phyloP scores from a whole-genome alignment of 257 asterid species.

The Solanum microdontum region DNA sequence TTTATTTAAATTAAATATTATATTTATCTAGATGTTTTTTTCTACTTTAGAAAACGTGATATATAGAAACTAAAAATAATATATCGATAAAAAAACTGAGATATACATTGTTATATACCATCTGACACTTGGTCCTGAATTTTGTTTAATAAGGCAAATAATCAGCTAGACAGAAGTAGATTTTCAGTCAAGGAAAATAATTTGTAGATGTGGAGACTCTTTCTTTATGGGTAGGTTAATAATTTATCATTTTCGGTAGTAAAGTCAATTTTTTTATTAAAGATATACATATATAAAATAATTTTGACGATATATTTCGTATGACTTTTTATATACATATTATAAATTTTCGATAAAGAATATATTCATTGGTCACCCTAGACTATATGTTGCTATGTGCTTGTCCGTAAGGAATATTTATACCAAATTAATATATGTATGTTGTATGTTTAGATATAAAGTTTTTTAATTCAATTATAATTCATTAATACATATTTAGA shows the following conservation, averaged over 20 bases:
- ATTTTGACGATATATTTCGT: too few species aligned
- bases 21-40: neutral
- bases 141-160: neutral
- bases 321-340: too few species aligned
- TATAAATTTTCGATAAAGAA: too few species aligned
- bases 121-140: neutral
- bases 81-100: neutral
- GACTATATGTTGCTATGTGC: too few species aligned
- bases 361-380: fast-evolving
- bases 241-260: neutral
- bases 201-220: neutral
- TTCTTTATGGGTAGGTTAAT: neutral
- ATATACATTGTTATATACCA: neutral
- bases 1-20: neutral
- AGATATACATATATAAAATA: too few species aligned
- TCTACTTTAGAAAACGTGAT: neutral
- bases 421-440: neutral
- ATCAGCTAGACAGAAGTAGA: neutral
- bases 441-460: neutral
- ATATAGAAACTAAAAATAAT: neutral
- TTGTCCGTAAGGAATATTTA: neutral
- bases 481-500: too few species aligned
- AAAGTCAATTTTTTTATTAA: too few species aligned
- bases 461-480: too few species aligned
- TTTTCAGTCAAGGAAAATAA: neutral